Conservation (phyloP, 2,329 filamentous ascomycete species). For the Fusarium mundagurra region DNA sequence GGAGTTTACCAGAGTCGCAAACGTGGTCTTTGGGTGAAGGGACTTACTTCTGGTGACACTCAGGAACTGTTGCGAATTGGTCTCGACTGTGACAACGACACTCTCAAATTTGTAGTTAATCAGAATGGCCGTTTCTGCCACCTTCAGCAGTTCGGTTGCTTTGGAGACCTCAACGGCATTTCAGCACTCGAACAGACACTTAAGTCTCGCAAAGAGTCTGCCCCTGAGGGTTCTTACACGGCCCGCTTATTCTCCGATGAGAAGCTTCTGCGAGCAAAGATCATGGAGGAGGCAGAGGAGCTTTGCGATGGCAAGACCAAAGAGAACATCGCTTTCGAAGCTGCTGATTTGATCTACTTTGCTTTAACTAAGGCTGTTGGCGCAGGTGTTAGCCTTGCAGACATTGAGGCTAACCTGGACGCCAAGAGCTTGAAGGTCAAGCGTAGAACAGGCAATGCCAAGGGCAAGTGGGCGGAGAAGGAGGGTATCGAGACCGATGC, state of each 20-base stretch:
- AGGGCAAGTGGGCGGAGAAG: slow-evolving; percentile 90
- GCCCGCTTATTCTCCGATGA: slow-evolving; percentile 91
- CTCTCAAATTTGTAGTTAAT: slow-evolving; percentile 86
- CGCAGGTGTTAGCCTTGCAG: slow-evolving; percentile 84
- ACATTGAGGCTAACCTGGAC: slow-evolving; percentile 92
- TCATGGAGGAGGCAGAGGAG: slow-evolving; percentile 98
- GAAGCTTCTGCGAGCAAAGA: slow-evolving; percentile 91
- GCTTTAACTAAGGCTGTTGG: slow-evolving; percentile 88
- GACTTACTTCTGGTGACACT: slow-evolving; percentile 90
- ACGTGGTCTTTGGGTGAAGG: slow-evolving; percentile 96
- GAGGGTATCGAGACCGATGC: slow-evolving; percentile 69
- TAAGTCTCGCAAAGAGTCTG: slow-evolving; percentile 80
- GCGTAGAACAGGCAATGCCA: slow-evolving; percentile 91
- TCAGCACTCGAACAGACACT: slow-evolving; percentile 89
- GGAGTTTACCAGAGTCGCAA: slow-evolving; percentile 98
- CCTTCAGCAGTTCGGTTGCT: slow-evolving; percentile 90
- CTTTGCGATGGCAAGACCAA: slow-evolving; percentile 86
- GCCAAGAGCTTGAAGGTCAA: slow-evolving; percentile 96
- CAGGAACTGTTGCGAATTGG: slow-evolving; percentile 88
- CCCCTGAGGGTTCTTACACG: slow-evolving; percentile 92
- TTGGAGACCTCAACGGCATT: slow-evolving; percentile 84
- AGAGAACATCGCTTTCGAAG: slow-evolving; percentile 90
- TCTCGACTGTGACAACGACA: slow-evolving; percentile 93
- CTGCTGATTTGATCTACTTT: slow-evolving; percentile 96
- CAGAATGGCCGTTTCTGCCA: slow-evolving; percentile 97